Evolutionary conservation across 177 flowering plant species (phyloP).

Genomic region (Vitis hybrid): DNA sequence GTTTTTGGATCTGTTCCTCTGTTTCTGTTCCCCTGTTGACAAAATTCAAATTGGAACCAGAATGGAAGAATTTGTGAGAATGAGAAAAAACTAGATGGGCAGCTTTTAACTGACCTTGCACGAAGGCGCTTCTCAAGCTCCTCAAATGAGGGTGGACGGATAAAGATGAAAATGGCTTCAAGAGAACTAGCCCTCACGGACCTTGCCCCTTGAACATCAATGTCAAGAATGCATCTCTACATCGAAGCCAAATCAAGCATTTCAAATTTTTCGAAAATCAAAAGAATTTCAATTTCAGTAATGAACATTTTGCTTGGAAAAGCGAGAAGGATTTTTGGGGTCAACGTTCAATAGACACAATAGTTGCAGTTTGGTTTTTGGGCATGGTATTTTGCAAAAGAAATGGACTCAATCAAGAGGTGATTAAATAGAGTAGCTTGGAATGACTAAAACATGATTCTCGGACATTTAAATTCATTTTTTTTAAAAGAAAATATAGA

Average conservation of each 20-base stretch:
- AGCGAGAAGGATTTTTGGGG: no score
- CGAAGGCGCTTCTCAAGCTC: constrained; percentile 93
- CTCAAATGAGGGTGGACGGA: constrained; percentile 87
- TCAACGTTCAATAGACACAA: neutral
- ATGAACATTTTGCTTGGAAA: neutral
- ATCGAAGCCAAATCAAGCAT: constrained; percentile 14
- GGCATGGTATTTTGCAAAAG: neutral
- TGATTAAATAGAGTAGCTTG: no score
- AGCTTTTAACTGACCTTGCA: constrained; percentile 51
- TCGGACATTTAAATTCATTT: no score
- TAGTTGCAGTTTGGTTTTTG: neutral
- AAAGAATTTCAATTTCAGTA: neutral
- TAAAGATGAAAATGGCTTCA: constrained; percentile 84
- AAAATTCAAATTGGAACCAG: constrained; percentile 4
- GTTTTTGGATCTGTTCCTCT: constrained; percentile 86
- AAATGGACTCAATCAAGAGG: no score
- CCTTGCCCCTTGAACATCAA: constrained; percentile 98
- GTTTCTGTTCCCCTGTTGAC: constrained; percentile 83
- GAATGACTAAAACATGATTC: no score
- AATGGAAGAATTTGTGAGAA: neutral
- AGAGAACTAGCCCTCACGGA: constrained; percentile 82
- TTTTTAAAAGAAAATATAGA: no score
- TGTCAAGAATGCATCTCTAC: constrained; percentile 97
- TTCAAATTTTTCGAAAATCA: constrained; percentile 10
- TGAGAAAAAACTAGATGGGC: neutral